These are phyloP conservation scores for Teratosphaeria viscida DNA, from an alignment of 2,329 filamentous ascomycete species.

Conservation along the genomic window DNA sequence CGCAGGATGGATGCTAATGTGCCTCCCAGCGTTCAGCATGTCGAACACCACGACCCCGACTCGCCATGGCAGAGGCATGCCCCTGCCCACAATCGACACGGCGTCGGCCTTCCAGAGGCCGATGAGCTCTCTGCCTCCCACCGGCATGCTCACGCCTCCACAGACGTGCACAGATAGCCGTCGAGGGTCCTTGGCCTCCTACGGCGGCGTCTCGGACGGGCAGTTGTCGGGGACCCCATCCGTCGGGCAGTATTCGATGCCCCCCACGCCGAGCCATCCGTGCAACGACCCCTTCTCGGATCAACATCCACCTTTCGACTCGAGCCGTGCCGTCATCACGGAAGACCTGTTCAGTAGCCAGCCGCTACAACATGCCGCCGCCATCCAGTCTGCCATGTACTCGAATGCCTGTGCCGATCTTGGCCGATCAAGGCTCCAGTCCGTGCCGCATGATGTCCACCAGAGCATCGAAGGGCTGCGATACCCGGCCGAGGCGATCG, in stretches of 20 bases:
- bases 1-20: constrained; percentile 1
- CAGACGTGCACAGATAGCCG: constrained; percentile 20
- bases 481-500: background rate
- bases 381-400: background rate
- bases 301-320: background rate
- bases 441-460: background rate
- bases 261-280: constrained; percentile 14
- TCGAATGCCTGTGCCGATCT: background rate
- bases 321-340: background rate
- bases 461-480: background rate
- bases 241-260: constrained; percentile 13
- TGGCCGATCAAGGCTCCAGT: background rate
- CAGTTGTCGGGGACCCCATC: constrained; percentile 13
- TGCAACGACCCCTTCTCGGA: background rate
- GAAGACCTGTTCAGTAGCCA: background rate
- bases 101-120: constrained; percentile 6
- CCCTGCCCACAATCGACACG: constrained; percentile 18
- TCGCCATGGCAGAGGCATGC: constrained; percentile 13
- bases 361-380: background rate
- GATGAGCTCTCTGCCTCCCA: constrained; percentile 7
- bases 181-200: constrained; percentile 16
- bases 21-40: constrained; percentile 15
- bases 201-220: constrained; percentile 10
- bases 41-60: constrained; percentile 15
- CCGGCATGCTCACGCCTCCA: constrained; percentile 18